phyloP scores from a whole-genome alignment of 2,329 filamentous ascomycete species.

The Magnaporthales sp. region DNA sequence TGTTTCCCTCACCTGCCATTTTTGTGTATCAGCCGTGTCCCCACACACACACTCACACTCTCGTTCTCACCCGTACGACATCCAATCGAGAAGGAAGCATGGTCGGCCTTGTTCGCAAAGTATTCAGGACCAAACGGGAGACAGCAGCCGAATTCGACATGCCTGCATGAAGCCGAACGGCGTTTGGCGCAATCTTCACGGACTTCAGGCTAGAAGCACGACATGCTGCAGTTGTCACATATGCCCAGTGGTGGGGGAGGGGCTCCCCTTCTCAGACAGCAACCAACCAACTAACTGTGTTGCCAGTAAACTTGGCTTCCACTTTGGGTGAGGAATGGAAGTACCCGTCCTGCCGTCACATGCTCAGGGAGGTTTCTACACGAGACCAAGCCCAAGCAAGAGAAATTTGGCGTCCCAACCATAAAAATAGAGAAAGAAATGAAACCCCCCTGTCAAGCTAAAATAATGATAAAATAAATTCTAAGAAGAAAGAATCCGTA shows the following conservation, averaged over 20 bases:
- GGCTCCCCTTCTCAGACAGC: neutral
- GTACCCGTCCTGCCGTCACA: neutral
- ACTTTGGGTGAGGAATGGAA: neutral
- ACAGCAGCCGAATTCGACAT: neutral
- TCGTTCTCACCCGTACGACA: neutral
- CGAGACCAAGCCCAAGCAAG: neutral
- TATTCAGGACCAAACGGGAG: neutral
- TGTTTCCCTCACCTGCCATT: neutral
- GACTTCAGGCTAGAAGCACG: neutral
- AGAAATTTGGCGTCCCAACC: neutral
- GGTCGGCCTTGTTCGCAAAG: neutral
- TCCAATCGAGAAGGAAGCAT: neutral
- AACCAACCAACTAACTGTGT: neutral
- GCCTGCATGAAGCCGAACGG: neutral
- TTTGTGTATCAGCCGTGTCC: neutral
- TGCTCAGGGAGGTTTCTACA: neutral
- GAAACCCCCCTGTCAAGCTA: neutral
- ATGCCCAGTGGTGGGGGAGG: neutral
- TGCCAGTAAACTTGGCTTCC: neutral
- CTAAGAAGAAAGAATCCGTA: no score
- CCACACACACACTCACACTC: neutral
- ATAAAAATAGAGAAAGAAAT: neutral
- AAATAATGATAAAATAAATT: no score
- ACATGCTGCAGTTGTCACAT: neutral
- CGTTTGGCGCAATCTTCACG: neutral